Evolutionary conservation across 192 early-diverging fungal species (phyloP), one percentile per base, ranked within the genome.

Genomic region (Coemansia sp.): DNA sequence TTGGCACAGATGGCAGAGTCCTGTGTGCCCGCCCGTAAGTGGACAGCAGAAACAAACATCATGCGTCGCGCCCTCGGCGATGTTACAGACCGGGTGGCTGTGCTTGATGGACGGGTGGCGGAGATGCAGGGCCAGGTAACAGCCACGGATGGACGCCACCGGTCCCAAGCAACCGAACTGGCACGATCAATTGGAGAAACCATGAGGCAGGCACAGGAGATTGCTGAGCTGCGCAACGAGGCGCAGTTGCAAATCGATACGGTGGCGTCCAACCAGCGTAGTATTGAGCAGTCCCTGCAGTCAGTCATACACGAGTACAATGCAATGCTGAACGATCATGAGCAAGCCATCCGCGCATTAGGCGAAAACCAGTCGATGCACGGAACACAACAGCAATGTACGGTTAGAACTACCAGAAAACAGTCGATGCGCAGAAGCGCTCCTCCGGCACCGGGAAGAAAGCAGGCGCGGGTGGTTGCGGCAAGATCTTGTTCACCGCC

Each of bases 301-400:
- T 50, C 55, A 41, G 55, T 70, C 7, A 57, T 72, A 17, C 22
- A 36, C 6, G 76, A 72, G 37, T 73, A 70, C 40, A 60, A 58
- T 11, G 41, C 61, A 11, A 78, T 72, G 75, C 59, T 78, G 23
- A 55, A 65, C 36, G 69, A 72, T 11, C 75, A 78, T n/a, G 75
- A 78, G 50, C 69, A 72, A 62, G 33, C 65, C 4, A 68, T 78
- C 15, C 55, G 75, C 2, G 17, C 47, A 40, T 62, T 72, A 20
- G 58, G 59, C 28, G 65, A 68, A 7, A 59, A 44, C 53, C 70
- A 72, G n/a, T 59, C 70, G 13, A 42, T 66, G 13, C 47, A 67
- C n/a, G 70, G 67, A 30, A 57, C 64, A n/a, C n/a, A n/a, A n/a
- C n/a, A n/a, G n/a, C n/a, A n/a, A n/a, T n/a, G n/a, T n/a, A n/a